Evolutionary conservation across 768 basidiomycete species (phyloP).

Genomic region (Phaffia tasmanica): DNA sequence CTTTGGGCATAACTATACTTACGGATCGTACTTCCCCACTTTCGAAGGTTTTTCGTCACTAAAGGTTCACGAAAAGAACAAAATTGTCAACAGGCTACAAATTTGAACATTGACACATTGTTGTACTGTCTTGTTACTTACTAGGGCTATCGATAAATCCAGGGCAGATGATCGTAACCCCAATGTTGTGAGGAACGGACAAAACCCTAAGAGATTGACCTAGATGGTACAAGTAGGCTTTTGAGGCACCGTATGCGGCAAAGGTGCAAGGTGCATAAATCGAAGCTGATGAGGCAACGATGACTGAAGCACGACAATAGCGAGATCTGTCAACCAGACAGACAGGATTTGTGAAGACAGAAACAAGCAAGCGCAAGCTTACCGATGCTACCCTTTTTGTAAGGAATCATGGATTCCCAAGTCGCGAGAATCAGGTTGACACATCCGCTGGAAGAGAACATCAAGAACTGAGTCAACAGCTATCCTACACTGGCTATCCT

Average conservation of each 20-base stretch:
- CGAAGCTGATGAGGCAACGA: background rate
- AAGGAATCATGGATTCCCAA: conserved; percentile 13
- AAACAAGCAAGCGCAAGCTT: background rate
- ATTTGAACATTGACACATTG: background rate
- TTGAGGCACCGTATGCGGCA: conserved; percentile 3
- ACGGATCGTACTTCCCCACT: conserved; percentile 6
- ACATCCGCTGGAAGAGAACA: background rate
- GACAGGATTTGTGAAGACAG: background rate
- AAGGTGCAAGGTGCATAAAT: conserved; percentile 3
- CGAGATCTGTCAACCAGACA: background rate
- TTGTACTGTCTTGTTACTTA: too few relatives aligned
- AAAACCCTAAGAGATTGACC: conserved; percentile 4
- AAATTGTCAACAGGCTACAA: background rate
- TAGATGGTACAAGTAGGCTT: conserved; percentile 12
- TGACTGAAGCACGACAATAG: background rate
- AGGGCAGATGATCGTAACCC: conserved; percentile 2
- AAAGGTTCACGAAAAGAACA: background rate
- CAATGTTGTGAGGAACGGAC: conserved; percentile 15
- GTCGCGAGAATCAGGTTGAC: background rate
- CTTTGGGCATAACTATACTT: too few relatives aligned
- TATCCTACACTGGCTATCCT: too few relatives aligned
- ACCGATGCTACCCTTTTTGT: conserved; percentile 5
- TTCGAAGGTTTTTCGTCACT: background rate
- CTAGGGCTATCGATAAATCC: conserved; percentile 4
- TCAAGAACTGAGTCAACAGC: too few relatives aligned